Base-by-base conservation (phyloP, 345 rosid species). In the Microthlaspi erraticum region DNA sequence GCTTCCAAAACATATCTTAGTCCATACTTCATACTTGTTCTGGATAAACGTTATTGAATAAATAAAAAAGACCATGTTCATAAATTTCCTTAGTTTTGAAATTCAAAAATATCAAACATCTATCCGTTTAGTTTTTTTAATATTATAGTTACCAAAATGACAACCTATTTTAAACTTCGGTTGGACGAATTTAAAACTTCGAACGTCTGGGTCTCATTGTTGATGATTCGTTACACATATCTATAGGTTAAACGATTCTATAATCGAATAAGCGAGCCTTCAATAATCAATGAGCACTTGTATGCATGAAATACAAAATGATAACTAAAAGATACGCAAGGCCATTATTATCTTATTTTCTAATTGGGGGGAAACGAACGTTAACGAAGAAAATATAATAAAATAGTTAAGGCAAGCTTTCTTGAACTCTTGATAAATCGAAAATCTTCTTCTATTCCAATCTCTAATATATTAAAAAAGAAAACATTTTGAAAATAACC, bases 151-250 rank as follows among this genome's bases (percentile, higher is more conserved):
- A 26, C 29, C 29, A 26, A 26, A 26, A 26, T 26, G 29, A 26
- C 29, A 26, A 26, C 29, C 13, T 37, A 37, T 0, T 41, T 11
- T 23, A 50, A 51, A 10, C 33, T 51, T 51, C 8, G 8, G 14
- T 51, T 20, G 26, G 33, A 20, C 34, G 33, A 23, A 26, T 10
- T 51, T 34, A 9, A 51, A 14, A 50, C 33, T 59, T 19, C 26
- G 5, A 61, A 18, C n/a, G 39, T 42, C 23, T 44, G 1, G 10
- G 31, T 32, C 5, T 61, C 26, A 26, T 7, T 11, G 46, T 26
- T 29, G n/a, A 58, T 39, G 29, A 37, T 56, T 56, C 32, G 45
- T 38, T 58, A 29, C 64, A 59, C 19, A 60, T 58, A 37, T 14
- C 8, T 20, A 10, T 9, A 13, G 9, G 64, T 43, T n/a, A 33